These are phyloP conservation scores for Xylariaceae sp. DNA, from an alignment of 2,329 filamentous ascomycete genomes.

Conservation along the genomic window DNA sequence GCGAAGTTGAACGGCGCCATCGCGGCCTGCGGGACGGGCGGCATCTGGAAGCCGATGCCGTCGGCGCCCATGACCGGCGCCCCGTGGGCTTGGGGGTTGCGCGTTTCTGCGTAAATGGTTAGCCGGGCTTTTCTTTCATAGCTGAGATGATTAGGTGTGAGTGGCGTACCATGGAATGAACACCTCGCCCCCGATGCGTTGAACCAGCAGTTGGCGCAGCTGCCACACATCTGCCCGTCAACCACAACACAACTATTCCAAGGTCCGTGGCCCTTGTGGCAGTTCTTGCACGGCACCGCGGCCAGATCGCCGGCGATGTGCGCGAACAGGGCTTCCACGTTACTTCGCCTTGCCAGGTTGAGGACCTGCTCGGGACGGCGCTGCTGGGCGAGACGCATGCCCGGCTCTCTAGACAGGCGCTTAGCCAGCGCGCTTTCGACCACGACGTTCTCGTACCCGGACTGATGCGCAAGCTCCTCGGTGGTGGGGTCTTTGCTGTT, in stretches of 20 bases:
- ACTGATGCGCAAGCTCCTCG: slow-evolving; percentile 49
- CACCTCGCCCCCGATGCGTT: slow-evolving; percentile 63
- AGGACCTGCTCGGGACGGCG: slow-evolving; percentile 57
- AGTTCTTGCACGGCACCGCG: slow-evolving; percentile 59
- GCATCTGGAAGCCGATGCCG: slow-evolving; percentile 33
- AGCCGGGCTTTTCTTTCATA: neutral
- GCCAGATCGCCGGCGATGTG: slow-evolving; percentile 57
- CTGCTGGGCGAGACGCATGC: slow-evolving; percentile 54
- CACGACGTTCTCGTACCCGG: slow-evolving; percentile 50
- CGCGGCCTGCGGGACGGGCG: slow-evolving; percentile 34
- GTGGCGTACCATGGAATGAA: slow-evolving; percentile 59
- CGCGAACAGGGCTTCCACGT: slow-evolving; percentile 61
- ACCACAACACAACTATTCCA: slow-evolving; percentile 63
- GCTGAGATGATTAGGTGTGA: neutral
- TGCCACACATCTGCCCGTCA: slow-evolving; percentile 62
- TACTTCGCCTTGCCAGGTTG: slow-evolving; percentile 60
- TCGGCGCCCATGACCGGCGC: slow-evolving; percentile 36
- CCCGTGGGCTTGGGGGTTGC: slow-evolving; percentile 44
- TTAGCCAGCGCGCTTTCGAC: slow-evolving; percentile 60
- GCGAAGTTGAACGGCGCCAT: slow-evolving; percentile 38
- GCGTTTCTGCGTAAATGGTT: slow-evolving; percentile 43
- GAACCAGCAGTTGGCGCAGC: slow-evolving; percentile 66
- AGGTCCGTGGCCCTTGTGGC: slow-evolving; percentile 61
- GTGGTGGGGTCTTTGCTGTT: slow-evolving; percentile 41
- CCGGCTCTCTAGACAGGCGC: slow-evolving; percentile 52